Conservation (phyloP, 257 asterid species). For the Pogostemon cablin region DNA sequence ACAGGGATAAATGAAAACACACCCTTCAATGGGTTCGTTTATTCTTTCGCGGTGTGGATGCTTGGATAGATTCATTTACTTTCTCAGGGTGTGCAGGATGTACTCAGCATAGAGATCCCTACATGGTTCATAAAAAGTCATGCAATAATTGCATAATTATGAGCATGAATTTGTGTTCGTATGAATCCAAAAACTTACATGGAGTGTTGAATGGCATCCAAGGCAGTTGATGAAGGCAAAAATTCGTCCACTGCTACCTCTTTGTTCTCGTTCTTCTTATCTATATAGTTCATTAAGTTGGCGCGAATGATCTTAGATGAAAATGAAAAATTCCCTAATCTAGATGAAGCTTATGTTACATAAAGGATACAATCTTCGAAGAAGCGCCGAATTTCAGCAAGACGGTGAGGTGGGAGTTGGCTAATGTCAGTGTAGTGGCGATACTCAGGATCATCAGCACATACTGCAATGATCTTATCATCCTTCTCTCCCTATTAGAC, state of each 20-base stretch:
- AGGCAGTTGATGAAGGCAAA: conserved; percentile 51
- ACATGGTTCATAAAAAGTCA: conserved; percentile 9
- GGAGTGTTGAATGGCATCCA: conserved; percentile 63
- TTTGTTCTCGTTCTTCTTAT: conserved; percentile 79
- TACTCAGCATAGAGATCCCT: conserved; percentile 92
- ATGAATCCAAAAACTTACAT: conserved; percentile 46
- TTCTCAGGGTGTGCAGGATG: conserved; percentile 64
- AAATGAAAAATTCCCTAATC: neutral
- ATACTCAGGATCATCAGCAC: conserved; percentile 72
- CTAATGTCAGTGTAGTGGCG: conserved; percentile 59
- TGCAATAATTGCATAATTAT: neutral
- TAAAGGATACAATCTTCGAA: conserved; percentile 70
- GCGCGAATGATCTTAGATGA: neutral
- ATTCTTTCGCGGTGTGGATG: too few relatives aligned
- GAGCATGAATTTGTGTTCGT: neutral
- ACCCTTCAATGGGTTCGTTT: too few relatives aligned
- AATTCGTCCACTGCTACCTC: conserved; percentile 69
- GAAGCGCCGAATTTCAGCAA: conserved; percentile 61
- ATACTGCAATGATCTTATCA: conserved; percentile 70
- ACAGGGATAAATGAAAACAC: too few relatives aligned
- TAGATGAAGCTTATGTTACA: neutral
- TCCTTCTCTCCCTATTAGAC: conserved; percentile 60
- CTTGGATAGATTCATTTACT: conserved; percentile 26
- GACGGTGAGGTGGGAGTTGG: conserved; percentile 66
- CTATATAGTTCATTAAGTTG: conserved; percentile 45